phyloP scores from a whole-genome alignment of 2,329 filamentous ascomycete species.

The Aspergillus ochraceus region DNA sequence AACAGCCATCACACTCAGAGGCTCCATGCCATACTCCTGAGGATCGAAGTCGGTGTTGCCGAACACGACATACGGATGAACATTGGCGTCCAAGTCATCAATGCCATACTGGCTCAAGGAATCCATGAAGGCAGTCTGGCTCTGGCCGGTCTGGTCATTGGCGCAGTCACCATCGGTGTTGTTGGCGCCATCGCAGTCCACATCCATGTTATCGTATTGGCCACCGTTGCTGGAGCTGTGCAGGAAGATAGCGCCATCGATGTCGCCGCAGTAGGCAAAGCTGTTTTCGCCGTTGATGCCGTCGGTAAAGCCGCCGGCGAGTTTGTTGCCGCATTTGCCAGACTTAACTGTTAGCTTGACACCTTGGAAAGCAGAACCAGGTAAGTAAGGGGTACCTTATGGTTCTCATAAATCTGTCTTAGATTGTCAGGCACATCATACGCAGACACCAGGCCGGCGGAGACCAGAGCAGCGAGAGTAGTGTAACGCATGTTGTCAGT shows the following conservation, averaged over 20 bases:
- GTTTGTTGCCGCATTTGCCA: slow-evolving; percentile 19
- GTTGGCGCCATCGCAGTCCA: slow-evolving; percentile 59
- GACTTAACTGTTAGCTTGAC: slow-evolving; percentile 1
- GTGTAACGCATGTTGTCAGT: neutral
- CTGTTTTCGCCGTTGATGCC: slow-evolving; percentile 11
- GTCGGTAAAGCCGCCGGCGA: slow-evolving; percentile 22
- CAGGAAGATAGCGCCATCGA: slow-evolving; percentile 51
- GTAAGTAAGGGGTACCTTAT: slow-evolving; percentile 12
- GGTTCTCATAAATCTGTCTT: slow-evolving; percentile 19
- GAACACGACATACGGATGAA: slow-evolving; percentile 56
- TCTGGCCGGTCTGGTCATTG: slow-evolving; percentile 41
- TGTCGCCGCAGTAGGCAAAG: slow-evolving; percentile 52
- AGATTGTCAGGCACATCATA: slow-evolving; percentile 20
- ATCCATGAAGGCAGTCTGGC: slow-evolving; percentile 50
- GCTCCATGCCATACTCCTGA: slow-evolving; percentile 45
- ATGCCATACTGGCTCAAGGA: slow-evolving; percentile 42
- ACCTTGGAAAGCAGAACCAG: neutral
- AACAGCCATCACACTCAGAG: slow-evolving; percentile 57
- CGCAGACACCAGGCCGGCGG: neutral
- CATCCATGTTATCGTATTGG: slow-evolving; percentile 55
- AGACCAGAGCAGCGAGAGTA: neutral
- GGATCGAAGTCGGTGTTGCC: slow-evolving; percentile 53
- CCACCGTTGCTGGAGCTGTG: slow-evolving; percentile 40
- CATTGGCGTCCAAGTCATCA: slow-evolving; percentile 52
- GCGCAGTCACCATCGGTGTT: slow-evolving; percentile 48